Percentiles rank a stretch among this genome's conserved stretches.
These are phyloP conservation scores for Botrytis galanthina DNA, from an alignment of 2,329 filamentous ascomycete species.

Conservation along the genomic window DNA sequence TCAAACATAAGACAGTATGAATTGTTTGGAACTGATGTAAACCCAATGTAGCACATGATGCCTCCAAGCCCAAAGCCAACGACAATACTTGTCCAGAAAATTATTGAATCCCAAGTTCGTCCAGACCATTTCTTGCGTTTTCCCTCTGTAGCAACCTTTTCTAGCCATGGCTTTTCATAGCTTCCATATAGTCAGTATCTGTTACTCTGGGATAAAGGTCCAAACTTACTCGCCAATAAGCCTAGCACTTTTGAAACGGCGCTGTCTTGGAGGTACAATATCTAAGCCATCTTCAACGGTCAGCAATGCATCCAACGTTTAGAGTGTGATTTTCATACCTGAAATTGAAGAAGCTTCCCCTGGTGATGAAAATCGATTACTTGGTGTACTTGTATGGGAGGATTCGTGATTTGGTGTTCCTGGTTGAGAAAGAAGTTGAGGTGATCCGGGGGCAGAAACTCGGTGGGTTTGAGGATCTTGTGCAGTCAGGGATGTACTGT, in stretches of 20 bases:
- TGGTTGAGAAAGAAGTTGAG: slow-evolving; percentile 10
- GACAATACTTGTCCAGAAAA: slow-evolving; percentile 18
- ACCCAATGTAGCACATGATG: slow-evolving; percentile 22
- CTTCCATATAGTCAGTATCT: slow-evolving; percentile 10
- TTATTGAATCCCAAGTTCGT: slow-evolving; percentile 21
- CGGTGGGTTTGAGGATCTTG: slow-evolving; percentile 12
- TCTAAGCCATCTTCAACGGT: background rate
- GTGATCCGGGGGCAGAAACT: background rate
- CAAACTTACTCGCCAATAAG: slow-evolving; percentile 23
- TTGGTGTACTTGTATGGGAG: slow-evolving; percentile 2
- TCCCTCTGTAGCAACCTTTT: slow-evolving; percentile 8
- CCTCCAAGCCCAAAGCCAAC: slow-evolving; percentile 22
- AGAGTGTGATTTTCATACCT: background rate
- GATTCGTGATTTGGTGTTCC: slow-evolving; percentile 11
- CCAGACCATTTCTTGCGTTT: slow-evolving; percentile 21
- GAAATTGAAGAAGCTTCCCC: slow-evolving; percentile 13
- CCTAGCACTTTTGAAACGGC: slow-evolving; percentile 26
- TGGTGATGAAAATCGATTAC: slow-evolving; percentile 10
- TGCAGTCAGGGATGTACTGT: slow-evolving; percentile 5
- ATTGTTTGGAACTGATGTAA: slow-evolving; percentile 19
- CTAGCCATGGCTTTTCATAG: slow-evolving; percentile 27
- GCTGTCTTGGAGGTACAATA: slow-evolving; percentile 12
- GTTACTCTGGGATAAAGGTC: background rate
- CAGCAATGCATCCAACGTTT: background rate
- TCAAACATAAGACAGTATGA: slow-evolving; percentile 50